A percentile compares a stretch with the other conserved stretches of the same genome.
These are phyloP conservation scores for Dunaliella primolecta DNA, from an alignment of 139 green algal genomes.

Conservation along the genomic window DNA sequence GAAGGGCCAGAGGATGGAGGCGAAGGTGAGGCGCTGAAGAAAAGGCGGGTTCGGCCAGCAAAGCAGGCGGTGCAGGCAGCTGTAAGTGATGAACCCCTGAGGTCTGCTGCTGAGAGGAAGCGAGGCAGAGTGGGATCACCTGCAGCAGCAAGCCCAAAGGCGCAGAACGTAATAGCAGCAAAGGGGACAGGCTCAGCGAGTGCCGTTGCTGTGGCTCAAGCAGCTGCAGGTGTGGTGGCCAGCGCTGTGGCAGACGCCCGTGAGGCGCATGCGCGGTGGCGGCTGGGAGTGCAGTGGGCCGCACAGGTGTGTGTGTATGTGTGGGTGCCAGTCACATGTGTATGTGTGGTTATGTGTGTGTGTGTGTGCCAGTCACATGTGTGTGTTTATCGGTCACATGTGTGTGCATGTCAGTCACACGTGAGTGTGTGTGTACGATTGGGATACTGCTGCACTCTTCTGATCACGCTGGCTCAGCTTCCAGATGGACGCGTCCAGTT, in stretches of 20 bases:
- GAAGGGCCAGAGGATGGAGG: not conserved
- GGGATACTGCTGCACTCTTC: too few relatives aligned
- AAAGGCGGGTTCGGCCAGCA: not conserved
- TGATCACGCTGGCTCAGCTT: too few relatives aligned
- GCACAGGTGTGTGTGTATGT: not conserved
- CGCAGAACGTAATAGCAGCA: not conserved
- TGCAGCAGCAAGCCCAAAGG: too few relatives aligned
- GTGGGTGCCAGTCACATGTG: not conserved
- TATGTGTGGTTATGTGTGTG: not conserved
- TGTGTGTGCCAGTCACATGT: too few relatives aligned
- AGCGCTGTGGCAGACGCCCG: not conserved
- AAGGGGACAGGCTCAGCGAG: not conserved
- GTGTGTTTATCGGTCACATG: too few relatives aligned
- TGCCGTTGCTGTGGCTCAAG: not conserved
- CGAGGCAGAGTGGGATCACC: too few relatives aligned
- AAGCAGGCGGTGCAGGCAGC: slow-evolving; percentile 10
- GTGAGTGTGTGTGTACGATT: not conserved
- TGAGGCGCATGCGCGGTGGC: not conserved
- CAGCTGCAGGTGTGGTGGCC: not conserved
- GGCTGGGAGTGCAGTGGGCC: slow-evolving; percentile 6
- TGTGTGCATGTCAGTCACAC: not conserved
- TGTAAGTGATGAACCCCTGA: too few relatives aligned
- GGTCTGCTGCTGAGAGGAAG: too few relatives aligned
- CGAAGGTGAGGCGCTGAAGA: not conserved
- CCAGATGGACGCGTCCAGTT: too few relatives aligned